Evolutionary conservation across 2,329 filamentous ascomycete species (phyloP), one percentile per base, ranked within the genome.

Genomic region (Aspergillus melleus): DNA sequence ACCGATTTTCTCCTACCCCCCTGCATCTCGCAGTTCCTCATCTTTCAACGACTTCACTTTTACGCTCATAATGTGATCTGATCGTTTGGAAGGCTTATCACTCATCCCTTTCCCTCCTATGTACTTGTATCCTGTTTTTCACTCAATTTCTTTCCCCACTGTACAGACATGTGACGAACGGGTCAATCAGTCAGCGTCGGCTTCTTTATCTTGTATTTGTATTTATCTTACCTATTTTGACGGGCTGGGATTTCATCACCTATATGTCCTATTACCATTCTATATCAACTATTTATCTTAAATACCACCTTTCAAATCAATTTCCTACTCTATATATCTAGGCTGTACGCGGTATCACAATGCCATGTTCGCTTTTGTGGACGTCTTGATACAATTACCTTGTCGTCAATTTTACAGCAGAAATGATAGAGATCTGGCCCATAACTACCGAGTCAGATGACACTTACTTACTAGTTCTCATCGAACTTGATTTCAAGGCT

Each of bases 111-210:
- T 42, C n/a, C 36, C 36, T 42, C 14, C 19, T 49, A 50, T 60
- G 51, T 39, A 36, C 51, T 24, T 59, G 49, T 56, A 56, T 59
- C 24, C 39, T 22, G 46, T 54, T 29, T 51, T 22, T 46, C 26
- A 1, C 26, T 29, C 26, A 9, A 8, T 51, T 10, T 29, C 8
- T 20, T 39, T 53, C 29, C 20, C 12, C 22, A 53, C 32, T 55
- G 52, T 55, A 55, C 52, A 55, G 42, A 55, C 46, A 55, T 47
- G 44, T 47, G 44, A 47, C 44, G 19, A 47, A 47, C 10, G 44
- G 44, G 44, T 47, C 44, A 47, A 24, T 47, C 44, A 47, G 44
- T 14, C 20, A 52, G 36, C 36, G 36, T 8, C 5, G 16, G 36
- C 36, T 42, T 42, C 26, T 42, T n/a, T 52, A 20, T 39, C 29